Conservation (phyloP, 768 basidiomycete species). For the Mycena leptocephala region DNA sequence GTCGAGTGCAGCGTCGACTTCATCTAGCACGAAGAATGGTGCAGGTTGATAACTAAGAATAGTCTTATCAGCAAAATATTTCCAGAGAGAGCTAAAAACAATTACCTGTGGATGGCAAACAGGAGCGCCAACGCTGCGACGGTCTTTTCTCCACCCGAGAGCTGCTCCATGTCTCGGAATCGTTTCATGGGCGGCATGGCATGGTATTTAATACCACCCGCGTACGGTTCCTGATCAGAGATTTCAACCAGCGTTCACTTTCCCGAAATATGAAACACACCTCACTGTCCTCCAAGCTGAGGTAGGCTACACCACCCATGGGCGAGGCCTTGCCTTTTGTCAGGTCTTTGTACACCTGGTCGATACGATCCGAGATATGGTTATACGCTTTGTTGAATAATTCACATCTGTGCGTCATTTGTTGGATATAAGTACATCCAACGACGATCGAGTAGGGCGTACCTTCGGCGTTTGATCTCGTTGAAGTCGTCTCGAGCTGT, state of each 20-base stretch:
- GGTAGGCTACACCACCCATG: slow-evolving; percentile 97
- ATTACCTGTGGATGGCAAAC: slow-evolving; percentile 96
- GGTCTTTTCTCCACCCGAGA: slow-evolving; percentile 98
- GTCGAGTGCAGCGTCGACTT: slow-evolving; percentile 97
- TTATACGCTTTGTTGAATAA: slow-evolving; percentile 97
- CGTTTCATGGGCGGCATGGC: slow-evolving; percentile 99
- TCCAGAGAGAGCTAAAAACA: not conserved
- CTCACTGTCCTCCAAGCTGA: slow-evolving; percentile 96
- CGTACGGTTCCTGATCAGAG: slow-evolving; percentile 49
- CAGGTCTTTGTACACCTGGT: slow-evolving; percentile 96
- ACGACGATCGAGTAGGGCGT: slow-evolving; percentile 32
- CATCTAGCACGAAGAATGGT: slow-evolving; percentile 98
- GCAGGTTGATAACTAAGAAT: slow-evolving; percentile 89
- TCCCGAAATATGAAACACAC: slow-evolving; percentile 58
- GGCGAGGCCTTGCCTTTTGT: slow-evolving; percentile 96
- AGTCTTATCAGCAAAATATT: not conserved
- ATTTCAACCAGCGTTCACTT: not conserved
- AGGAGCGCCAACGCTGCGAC: slow-evolving; percentile 97
- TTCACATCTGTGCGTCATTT: slow-evolving; percentile 65
- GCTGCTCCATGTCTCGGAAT: slow-evolving; percentile 98
- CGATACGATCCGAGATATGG: slow-evolving; percentile 96
- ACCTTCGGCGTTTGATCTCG: slow-evolving; percentile 89
- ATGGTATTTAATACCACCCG: slow-evolving; percentile 95
- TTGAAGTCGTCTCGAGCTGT: slow-evolving; percentile 93
- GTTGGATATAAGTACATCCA: not conserved